Evolutionary conservation across 495 filamentous ascomycete species (phyloP).

Genomic region (Aspergillus bridgeri): DNA sequence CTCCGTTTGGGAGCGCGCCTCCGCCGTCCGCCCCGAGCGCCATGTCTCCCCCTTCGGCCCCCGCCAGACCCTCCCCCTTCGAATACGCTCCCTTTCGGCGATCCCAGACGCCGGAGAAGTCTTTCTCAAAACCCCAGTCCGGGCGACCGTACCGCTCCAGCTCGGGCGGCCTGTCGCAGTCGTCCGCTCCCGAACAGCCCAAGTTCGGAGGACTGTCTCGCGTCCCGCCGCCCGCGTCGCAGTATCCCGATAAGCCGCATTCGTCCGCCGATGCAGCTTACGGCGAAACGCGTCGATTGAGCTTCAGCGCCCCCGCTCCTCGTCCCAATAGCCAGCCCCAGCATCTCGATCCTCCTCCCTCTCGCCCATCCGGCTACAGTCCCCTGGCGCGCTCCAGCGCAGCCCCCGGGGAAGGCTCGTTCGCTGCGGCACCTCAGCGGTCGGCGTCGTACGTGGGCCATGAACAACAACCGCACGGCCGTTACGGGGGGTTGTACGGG

Average conservation of each 20-base stretch:
- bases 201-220: constrained; percentile 38
- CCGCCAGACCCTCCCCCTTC: constrained; percentile 40
- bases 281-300: constrained; percentile 37
- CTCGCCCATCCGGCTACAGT: constrained; percentile 36
- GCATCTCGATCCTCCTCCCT: constrained; percentile 31
- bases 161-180: constrained; percentile 37
- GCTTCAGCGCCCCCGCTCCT: constrained; percentile 38
- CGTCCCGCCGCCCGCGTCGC: constrained; percentile 24
- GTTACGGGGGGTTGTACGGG: constrained; percentile 33
- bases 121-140: constrained; percentile 30
- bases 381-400: constrained; percentile 33
- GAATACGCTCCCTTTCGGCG: constrained; percentile 63
- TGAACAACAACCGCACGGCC: constrained; percentile 31
- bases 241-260: constrained; percentile 39
- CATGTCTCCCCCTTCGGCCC: constrained; percentile 46
- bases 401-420: constrained; percentile 22
- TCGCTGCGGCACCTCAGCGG: constrained; percentile 21
- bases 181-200: constrained; percentile 28
- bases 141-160: constrained; percentile 42
- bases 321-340: constrained; percentile 45
- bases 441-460: constrained; percentile 28
- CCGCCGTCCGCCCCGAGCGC: constrained; percentile 33
- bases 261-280: constrained; percentile 36
- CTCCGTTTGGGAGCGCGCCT: constrained; percentile 31
- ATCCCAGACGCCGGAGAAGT: constrained; percentile 72